Evolutionary conservation across 495 filamentous ascomycete genomes (phyloP).

Genomic region (Xylaria venustula): DNA sequence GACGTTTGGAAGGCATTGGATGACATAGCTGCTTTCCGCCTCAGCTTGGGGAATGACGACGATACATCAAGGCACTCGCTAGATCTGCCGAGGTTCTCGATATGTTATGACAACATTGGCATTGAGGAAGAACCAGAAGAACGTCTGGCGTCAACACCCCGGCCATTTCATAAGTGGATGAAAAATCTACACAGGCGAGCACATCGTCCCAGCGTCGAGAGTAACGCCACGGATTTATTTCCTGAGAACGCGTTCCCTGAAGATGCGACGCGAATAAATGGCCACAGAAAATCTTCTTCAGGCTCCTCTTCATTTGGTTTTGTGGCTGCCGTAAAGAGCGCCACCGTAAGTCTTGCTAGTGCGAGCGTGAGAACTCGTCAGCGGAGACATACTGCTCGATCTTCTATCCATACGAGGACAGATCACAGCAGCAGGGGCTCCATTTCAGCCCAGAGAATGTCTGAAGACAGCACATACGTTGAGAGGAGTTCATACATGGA

Average conservation of each 20-base stretch:
- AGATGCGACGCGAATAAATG: conserved; percentile 21
- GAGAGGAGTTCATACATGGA: conserved; percentile 59
- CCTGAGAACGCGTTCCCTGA: conserved; percentile 39
- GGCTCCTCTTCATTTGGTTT: conserved; percentile 74
- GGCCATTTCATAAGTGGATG: conserved; percentile 59
- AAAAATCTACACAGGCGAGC: conserved; percentile 53
- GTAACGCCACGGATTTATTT: conserved; percentile 41
- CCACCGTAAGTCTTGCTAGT: conserved; percentile 68
- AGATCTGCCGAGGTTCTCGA: conserved; percentile 25
- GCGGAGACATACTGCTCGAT: conserved; percentile 49
- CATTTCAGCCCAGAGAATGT: conserved; percentile 55
- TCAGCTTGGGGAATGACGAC: conserved; percentile 35
- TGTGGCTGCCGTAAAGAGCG: conserved; percentile 73
- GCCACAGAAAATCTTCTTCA: conserved; percentile 61
- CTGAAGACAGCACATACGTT: conserved; percentile 64
- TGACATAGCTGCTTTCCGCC: conserved; percentile 38
- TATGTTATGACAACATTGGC: conserved; percentile 13
- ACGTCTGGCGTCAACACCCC: conserved; percentile 15
- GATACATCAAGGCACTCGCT: conserved; percentile 25
- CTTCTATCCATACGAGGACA: conserved; percentile 54
- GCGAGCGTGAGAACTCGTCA: conserved; percentile 64
- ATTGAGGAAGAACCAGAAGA: conserved; percentile 9
- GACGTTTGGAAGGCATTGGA: conserved; percentile 41
- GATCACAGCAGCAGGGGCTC: conserved; percentile 64
- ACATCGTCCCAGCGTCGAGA: conserved; percentile 33